Evolutionary conservation across 164 flowering plant species (phyloP).

Genomic region (Tinospora cordifolia): DNA sequence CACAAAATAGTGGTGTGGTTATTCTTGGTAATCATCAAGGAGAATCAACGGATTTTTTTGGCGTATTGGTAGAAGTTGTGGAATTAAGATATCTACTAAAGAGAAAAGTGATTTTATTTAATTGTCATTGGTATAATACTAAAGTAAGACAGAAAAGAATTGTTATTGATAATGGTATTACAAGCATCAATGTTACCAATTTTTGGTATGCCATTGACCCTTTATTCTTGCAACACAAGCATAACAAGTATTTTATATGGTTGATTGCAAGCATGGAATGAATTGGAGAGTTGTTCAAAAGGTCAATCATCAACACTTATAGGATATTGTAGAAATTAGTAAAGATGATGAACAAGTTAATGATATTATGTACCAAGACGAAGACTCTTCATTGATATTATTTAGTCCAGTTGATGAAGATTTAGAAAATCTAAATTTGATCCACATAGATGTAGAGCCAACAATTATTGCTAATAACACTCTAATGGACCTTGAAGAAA

Average conservation of each 20-base stretch:
- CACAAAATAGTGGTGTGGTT: neutral
- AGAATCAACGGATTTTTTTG: neutral
- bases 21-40: neutral
- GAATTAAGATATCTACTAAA: neutral
- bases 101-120: too few species aligned
- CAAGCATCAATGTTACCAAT: neutral
- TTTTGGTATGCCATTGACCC: neutral
- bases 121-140: neutral
- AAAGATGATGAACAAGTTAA: too few species aligned
- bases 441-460: too few species aligned
- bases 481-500: too few species aligned
- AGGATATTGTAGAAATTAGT: neutral
- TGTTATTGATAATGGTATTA: neutral
- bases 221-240: neutral
- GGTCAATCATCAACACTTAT: neutral
- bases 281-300: neutral
- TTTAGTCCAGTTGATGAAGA: too few species aligned
- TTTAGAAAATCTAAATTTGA: too few species aligned
- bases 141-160: neutral
- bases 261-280: neutral
- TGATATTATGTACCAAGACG: too few species aligned
- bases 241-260: neutral
- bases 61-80: neutral
- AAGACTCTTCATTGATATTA: too few species aligned
- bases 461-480: too few species aligned